Percentiles rank a stretch among this genome's conserved stretches.
Evolutionary conservation across 441 rosid species (phyloP).

Genomic region (Syzygium malaccense): DNA sequence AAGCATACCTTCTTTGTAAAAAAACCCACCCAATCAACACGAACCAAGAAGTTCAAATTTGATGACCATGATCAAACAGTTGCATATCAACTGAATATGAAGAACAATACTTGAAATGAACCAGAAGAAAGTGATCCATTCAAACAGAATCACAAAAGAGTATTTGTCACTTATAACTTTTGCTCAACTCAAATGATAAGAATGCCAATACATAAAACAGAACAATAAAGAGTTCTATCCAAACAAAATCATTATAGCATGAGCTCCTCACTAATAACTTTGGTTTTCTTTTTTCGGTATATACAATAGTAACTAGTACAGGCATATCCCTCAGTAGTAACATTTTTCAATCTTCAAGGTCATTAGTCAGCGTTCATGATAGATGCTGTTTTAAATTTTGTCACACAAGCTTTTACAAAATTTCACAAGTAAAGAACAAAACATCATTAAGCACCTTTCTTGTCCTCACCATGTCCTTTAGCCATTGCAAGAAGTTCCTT

Average conservation of each 20-base stretch:
- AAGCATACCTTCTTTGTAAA: background rate
- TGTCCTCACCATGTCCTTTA: slow-evolving; percentile 35
- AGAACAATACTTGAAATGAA: background rate
- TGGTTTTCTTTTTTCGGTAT: background rate
- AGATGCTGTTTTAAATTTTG: background rate
- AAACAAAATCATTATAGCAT: background rate
- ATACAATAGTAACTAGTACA: background rate
- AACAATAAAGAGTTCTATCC: background rate
- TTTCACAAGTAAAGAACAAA: background rate
- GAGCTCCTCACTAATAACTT: background rate
- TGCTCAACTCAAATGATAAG: background rate
- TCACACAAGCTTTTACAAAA: background rate
- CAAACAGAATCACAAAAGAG: background rate
- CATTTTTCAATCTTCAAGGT: background rate
- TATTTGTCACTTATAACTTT: background rate
- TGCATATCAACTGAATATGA: background rate
- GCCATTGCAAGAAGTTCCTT: slow-evolving; percentile 93
- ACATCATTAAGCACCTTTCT: slow-evolving; percentile 43
- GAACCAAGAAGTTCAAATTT: background rate
- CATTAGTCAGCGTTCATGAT: background rate
- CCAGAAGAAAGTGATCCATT: background rate
- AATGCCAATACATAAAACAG: background rate
- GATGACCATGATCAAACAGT: background rate
- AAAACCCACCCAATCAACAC: background rate
- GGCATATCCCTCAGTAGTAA: background rate